Base-by-base conservation (phyloP, 2,329 filamentous ascomycete species). In the Coniochaeta hoffmannii region DNA sequence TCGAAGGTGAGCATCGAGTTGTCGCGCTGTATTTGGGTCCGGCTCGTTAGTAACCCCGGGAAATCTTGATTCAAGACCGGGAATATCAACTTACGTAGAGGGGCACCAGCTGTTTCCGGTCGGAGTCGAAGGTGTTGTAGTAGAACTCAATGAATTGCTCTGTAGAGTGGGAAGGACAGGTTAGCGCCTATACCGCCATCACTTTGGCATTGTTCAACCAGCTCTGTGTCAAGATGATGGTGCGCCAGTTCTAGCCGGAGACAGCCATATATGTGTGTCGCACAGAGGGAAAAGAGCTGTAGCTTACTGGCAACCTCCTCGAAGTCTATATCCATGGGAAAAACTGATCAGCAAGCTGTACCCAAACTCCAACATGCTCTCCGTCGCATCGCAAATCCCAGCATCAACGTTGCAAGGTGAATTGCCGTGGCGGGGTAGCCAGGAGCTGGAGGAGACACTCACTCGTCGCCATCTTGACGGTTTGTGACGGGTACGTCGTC, bases 1-100 rank as follows among this genome's bases (percentile, higher is more conserved):
- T 97, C 90, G 68, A 97, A 97, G 53, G 93, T 97, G 73, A 97
- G 80, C 88, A 96, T 96, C 51, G 94, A 97, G 58, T 86, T 72
- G 4, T 87, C 81, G 66, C 88, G 85, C 90, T 96, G 64, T 67
- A 56, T 28, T 35, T 28, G 14, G 19, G n/a, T n/a, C 26, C 34
- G 35, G 32, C 11, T 7, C 4, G 9, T 46, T 28, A 46, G 41
- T 28, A 15, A n/a, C n/a, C 15, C 24, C 28, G 44, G n/a, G n/a
- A n/a, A 15, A 4, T 10, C 49, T 7, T 5, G 15, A 5, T 19
- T 50, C 49, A 3, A 11, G 15, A 5, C 10, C 10, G n/a, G 12
- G 10, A n/a, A n/a, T n/a, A n/a, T 22, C 19, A 10, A 46, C 88
- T 69, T 83, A 96, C 93, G 79, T 97, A 97, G 76, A 97, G 89